Conservation (phyloP, 371 early-diverging fungal species). For the Mucor indicus region DNA sequence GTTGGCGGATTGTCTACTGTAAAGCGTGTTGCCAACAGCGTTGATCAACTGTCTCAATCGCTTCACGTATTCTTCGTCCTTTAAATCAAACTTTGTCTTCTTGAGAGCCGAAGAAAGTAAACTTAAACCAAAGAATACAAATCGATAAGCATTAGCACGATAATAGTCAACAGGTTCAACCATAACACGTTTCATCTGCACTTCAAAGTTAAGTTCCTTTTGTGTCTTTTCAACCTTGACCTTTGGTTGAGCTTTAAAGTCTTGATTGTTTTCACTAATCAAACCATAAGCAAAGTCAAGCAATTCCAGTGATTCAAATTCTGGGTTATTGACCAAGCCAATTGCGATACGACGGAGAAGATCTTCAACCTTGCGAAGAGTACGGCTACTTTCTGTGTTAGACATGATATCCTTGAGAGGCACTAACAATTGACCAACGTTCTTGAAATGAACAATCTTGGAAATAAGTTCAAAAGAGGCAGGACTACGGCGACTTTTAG, state of each 20-base stretch:
- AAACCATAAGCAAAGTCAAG: conserved; percentile 81
- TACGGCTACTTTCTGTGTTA: conserved; percentile 76
- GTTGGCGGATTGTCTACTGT: conserved; percentile 74
- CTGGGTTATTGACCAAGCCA: conserved; percentile 78
- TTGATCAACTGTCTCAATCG: conserved; percentile 81
- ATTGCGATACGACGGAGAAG: conserved; percentile 70
- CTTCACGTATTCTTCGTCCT: conserved; percentile 48
- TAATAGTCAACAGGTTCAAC: conserved; percentile 58
- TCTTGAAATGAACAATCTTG: conserved; percentile 60
- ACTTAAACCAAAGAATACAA: conserved; percentile 90
- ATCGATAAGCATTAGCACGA: conserved; percentile 79
- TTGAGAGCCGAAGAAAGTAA: conserved; percentile 68
- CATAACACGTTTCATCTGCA: conserved; percentile 66
- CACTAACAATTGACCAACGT: conserved; percentile 65
- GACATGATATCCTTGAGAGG: conserved; percentile 88
- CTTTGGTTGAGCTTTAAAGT: conserved; percentile 46
- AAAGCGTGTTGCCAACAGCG: conserved; percentile 76
- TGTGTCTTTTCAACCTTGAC: conserved; percentile 47
- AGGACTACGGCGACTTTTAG: conserved; percentile 75
- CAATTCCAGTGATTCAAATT: conserved; percentile 62
- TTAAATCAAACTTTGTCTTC: conserved; percentile 63
- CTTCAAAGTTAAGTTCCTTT: conserved; percentile 63
- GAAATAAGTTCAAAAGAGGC: conserved; percentile 82
- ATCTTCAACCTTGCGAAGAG: conserved; percentile 74
- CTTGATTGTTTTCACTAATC: conserved; percentile 78